Base-by-base conservation (phyloP, 495 filamentous ascomycete species). In the Cercophora sp. region DNA sequence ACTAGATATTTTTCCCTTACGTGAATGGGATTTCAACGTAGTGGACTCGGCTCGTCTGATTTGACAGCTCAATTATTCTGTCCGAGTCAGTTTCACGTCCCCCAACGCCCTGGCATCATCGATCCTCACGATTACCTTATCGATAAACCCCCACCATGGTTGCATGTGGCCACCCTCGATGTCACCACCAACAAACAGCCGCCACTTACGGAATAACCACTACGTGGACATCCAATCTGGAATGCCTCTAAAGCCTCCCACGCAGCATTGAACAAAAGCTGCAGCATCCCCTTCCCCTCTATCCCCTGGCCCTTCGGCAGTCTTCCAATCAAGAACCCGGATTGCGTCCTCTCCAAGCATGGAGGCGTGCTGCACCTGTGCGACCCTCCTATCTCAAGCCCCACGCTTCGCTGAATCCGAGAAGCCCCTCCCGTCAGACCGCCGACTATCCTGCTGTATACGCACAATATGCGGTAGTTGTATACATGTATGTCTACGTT, bases 401-500 rank as follows among this genome's bases (percentile, higher is more conserved):
- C 61, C 71, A 40, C 62, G 66, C 32, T n/a, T 52, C 26, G 60
- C 63, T 35, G 74, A 78, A 52, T 72, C 67, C 10, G 80, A 84
- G 66, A 84, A 83, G 60, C 74, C 77, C 13, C 29, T 73, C 9
- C 66, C 71, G 3, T 61, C 70, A 23, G 68, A 82, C 58, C 69
- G 80, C 8, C 67, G 66, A 29, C 68, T 85, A 37, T 70, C 73
- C 35, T 91, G 87, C 66, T 91, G 87, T 59, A 68, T 67, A 25
- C 75, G 88, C 37, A 66, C 75, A 8, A 86, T 90, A 55, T 91
- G 88, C 61, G 76, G 79, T 3, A 68, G 68, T 34, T 92, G 88
- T 70, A 80, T 86, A 54, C 63, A 72, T 52, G 84, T 83, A 72
- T n/a, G n/a, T n/a, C n/a, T n/a, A n/a, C n/a, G n/a, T n/a, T n/a